Percentiles rank a stretch among this genome's conserved stretches.
These are phyloP conservation scores for Saturnispora ahearnii DNA, from an alignment of 805 yeast species.

Conservation along the genomic window DNA sequence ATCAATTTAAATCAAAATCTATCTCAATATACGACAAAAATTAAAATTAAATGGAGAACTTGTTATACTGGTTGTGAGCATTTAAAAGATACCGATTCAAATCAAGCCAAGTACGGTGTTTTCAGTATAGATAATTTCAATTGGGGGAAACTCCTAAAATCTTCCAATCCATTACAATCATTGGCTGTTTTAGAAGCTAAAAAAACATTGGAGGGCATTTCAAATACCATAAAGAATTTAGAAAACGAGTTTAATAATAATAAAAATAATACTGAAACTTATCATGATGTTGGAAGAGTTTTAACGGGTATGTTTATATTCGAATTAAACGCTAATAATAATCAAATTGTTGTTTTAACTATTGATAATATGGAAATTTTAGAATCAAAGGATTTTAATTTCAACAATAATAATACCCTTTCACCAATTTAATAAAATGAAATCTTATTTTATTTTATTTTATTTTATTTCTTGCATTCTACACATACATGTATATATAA, in stretches of 20 bases:
- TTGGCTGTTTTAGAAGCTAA: constrained; percentile 10
- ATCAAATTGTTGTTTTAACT: constrained; percentile 50
- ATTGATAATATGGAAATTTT: constrained; percentile 57
- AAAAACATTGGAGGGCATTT: constrained; percentile 9
- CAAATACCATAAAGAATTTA: constrained; percentile 6
- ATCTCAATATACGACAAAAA: constrained; percentile 37
- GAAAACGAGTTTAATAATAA: not conserved
- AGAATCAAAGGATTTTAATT: constrained; percentile 31
- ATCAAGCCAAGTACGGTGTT: constrained; percentile 22
- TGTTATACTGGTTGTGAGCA: constrained; percentile 46
- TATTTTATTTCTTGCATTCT: not conserved
- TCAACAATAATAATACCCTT: constrained; percentile 3
- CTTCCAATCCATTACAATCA: constrained; percentile 11
- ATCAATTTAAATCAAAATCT: constrained; percentile 13
- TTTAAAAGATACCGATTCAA: constrained; percentile 24
- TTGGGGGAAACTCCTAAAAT: constrained; percentile 14
- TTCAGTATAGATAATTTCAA: constrained; percentile 18
- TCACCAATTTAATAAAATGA: not conserved
- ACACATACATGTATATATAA: not conserved
- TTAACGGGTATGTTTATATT: constrained; percentile 52
- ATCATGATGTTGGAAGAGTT: constrained; percentile 27
- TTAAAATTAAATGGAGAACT: constrained; percentile 49
- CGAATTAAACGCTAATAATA: constrained; percentile 51
- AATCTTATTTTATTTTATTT: not conserved
- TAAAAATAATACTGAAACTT: not conserved